phyloP scores from a whole-genome alignment of 164 flowering plant species.

The Kalanchoe fedtschenkoi region DNA sequence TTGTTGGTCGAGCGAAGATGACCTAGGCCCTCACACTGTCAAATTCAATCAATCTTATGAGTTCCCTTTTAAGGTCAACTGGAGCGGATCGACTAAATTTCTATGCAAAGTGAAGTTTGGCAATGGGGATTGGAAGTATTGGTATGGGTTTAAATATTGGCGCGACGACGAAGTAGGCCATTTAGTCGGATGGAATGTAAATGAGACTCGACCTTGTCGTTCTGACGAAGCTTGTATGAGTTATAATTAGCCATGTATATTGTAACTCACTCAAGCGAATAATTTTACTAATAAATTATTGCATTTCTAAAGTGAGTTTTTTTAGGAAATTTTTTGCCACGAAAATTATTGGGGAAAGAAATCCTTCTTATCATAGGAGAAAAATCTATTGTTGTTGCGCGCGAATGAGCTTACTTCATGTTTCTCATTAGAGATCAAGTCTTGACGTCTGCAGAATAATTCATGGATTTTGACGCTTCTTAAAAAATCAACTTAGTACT shows the following conservation, averaged over 20 bases:
- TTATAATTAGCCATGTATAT: background rate
- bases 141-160: background rate
- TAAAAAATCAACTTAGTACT: no score
- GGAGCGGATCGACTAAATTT: background rate
- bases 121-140: background rate
- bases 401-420: no score
- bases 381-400: no score
- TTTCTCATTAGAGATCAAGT: no score
- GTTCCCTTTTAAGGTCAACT: background rate
- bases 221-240: background rate
- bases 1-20: background rate
- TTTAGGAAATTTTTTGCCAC: no score
- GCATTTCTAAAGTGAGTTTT: no score
- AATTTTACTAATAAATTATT: no score
- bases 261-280: background rate
- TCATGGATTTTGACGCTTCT: no score
- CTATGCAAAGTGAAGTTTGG: background rate
- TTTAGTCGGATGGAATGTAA: background rate
- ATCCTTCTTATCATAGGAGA: no score
- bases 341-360: no score
- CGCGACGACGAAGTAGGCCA: background rate
- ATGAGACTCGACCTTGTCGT: constrained; percentile 1
- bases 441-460: no score
- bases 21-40: background rate
- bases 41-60: background rate